These are phyloP conservation scores for Bullera alba DNA, from an alignment of 768 basidiomycete genomes.

Conservation along the genomic window DNA sequence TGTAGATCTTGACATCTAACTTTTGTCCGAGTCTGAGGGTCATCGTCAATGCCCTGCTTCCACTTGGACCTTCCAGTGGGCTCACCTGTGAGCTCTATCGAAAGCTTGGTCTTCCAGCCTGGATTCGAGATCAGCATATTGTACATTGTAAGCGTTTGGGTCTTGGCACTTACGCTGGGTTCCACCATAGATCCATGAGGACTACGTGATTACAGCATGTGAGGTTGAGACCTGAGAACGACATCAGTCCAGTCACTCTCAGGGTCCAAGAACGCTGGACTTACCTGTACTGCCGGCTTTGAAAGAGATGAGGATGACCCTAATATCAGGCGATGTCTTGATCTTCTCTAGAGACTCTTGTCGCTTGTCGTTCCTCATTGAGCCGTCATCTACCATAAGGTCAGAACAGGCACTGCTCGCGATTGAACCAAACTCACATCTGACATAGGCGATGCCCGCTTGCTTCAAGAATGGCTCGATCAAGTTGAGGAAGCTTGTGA, in stretches of 20 bases:
- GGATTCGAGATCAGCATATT: not conserved
- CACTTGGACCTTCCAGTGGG: not conserved
- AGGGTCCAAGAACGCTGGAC: slow-evolving; percentile 4
- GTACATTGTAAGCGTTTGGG: not conserved
- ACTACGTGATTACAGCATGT: slow-evolving; percentile 92
- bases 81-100: slow-evolving; percentile 70
- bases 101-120: slow-evolving; percentile 83
- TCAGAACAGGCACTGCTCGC: not conserved
- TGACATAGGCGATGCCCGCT: slow-evolving; percentile 63
- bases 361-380: slow-evolving; percentile 69
- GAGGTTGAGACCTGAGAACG: slow-evolving; percentile 69
- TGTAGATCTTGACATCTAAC: slow-evolving; percentile 65
- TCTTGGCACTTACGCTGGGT: slow-evolving; percentile 20
- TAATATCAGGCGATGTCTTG: slow-evolving; percentile 54
- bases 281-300: slow-evolving; percentile 89
- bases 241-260: not conserved
- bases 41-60: not conserved
- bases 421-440: slow-evolving; percentile 60
- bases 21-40: slow-evolving; percentile 71
- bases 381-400: slow-evolving; percentile 68
- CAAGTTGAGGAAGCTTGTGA: slow-evolving; percentile 72
- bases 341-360: slow-evolving; percentile 70
- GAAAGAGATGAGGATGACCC: slow-evolving; percentile 89
- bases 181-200: slow-evolving; percentile 85
- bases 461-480: slow-evolving; percentile 74